Percentiles rank a stretch among this genome's conserved stretches.
These are phyloP conservation scores for Malassezia caprae DNA, from an alignment of 1,284 basidiomycete species.

Conservation along the genomic window DNA sequence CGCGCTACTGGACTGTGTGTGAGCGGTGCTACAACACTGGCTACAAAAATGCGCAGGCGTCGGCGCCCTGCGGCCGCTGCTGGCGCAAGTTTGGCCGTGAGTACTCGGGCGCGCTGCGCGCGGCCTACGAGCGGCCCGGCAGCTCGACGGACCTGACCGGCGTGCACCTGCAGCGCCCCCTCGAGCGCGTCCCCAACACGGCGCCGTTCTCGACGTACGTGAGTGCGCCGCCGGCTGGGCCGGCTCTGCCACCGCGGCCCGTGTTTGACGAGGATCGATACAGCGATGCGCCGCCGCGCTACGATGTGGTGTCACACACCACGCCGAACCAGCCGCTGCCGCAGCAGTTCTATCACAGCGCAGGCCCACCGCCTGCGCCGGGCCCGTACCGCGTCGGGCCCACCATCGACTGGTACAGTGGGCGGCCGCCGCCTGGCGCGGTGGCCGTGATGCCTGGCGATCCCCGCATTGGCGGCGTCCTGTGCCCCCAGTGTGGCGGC, in stretches of 20 bases:
- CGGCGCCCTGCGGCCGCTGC: constrained; percentile 10
- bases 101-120: constrained; percentile 3
- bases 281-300: constrained; percentile 9
- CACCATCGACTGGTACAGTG: constrained; percentile 7
- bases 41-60: constrained; percentile 9
- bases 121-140: constrained; percentile 8
- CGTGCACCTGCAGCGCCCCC: background rate
- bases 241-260: background rate
- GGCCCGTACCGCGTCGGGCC: background rate
- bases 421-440: constrained; percentile 16
- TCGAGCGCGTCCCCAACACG: background rate
- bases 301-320: background rate
- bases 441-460: constrained; percentile 22
- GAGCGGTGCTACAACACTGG: constrained; percentile 16
- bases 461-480: constrained; percentile 23
- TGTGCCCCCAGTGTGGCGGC: constrained; percentile 22
- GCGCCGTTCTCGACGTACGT: background rate
- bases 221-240: background rate
- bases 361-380: background rate
- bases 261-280: constrained; percentile 10
- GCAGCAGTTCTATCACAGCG: background rate
- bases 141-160: background rate
- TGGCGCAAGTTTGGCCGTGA: constrained; percentile 16
- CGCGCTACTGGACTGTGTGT: constrained; percentile 3
- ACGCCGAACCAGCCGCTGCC: background rate